Base-by-base conservation (phyloP, 441 rosid species). In the Flueggea neowawraea region DNA sequence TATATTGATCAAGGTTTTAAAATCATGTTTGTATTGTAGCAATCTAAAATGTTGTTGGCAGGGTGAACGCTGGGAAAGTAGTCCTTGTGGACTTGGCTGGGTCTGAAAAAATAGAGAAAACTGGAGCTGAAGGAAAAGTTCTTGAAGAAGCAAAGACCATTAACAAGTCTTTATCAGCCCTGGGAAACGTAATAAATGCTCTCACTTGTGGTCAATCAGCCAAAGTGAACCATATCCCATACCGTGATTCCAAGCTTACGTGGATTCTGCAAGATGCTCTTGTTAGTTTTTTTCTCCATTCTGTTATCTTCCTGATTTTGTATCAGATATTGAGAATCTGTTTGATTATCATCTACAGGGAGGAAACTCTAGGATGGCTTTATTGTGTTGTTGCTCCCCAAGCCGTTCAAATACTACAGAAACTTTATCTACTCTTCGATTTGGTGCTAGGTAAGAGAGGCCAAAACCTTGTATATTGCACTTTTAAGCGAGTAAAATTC, bases 121-220 rank as follows among this genome's bases (percentile, higher is more conserved):
- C 92, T 13, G 97, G 98, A 76, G 96, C 97, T 70, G 98, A 88
- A 80, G 97, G 98, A 69, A 88, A 67, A 78, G 78, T 84, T 76
- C 89, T 92, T 63, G 97, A 92, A 79, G 98, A 92, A 80, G 96
- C 96, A 8, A 92, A 90, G 82, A 83, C 87, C 53, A 92, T 92
- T 58, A 92, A 90, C 71, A 92, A 86, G 73, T 92, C 96, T 22
- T 80, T 92, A 69, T 90, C 98, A 39, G 90, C 89, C 55, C 78
- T 90, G 16, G 97, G 98, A 61, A 92, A 90, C 55, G 98, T 90
- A 59, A 84, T 92, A 52, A 82, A 79, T 77, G 94, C 97, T 55
- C 78, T 92, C 70, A 90, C 98, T 57, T 77, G 90, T 65, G 79
- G 91, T 70, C 63, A 87, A 67, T 32, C 80, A 2, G 73, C 82